These are phyloP conservation scores for Cladosporium sp. DNA, from an alignment of 2,329 filamentous ascomycete species.

Conservation along the genomic window DNA sequence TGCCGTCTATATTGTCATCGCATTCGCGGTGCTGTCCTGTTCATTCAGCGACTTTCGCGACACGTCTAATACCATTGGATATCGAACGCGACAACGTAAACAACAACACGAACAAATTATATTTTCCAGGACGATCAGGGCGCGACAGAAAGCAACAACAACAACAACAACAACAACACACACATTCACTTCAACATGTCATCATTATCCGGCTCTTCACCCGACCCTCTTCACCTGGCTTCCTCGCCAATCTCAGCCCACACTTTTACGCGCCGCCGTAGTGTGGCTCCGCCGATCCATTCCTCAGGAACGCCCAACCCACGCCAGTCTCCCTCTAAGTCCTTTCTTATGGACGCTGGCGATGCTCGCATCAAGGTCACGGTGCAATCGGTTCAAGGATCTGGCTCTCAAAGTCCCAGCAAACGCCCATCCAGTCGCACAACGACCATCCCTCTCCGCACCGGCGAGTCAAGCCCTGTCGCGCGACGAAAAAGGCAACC, in stretches of 20 bases:
- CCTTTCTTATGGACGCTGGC: constrained; percentile 42
- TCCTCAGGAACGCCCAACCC: constrained; percentile 9
- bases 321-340: constrained; percentile 39
- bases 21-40: neutral
- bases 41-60: neutral
- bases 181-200: constrained; percentile 1
- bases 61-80: neutral
- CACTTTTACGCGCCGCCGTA: constrained; percentile 1
- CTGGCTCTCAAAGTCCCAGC: constrained; percentile 22
- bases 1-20: neutral
- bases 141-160: neutral
- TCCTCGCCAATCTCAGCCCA: constrained; percentile 28
- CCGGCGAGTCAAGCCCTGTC: constrained; percentile 25
- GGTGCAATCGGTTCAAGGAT: constrained; percentile 43
- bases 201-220: constrained; percentile 21
- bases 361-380: constrained; percentile 44
- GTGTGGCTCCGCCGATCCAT: constrained; percentile 27
- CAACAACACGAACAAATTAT: neutral
- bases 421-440: constrained; percentile 25
- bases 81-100: neutral
- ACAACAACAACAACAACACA: constrained; percentile 2
- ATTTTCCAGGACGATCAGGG: neutral
- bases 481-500: constrained; percentile 13
- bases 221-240: constrained; percentile 31
- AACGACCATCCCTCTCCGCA: constrained; percentile 39